phyloP scores from a whole-genome alignment of 129 eudicot species.

The Apium graveolens region DNA sequence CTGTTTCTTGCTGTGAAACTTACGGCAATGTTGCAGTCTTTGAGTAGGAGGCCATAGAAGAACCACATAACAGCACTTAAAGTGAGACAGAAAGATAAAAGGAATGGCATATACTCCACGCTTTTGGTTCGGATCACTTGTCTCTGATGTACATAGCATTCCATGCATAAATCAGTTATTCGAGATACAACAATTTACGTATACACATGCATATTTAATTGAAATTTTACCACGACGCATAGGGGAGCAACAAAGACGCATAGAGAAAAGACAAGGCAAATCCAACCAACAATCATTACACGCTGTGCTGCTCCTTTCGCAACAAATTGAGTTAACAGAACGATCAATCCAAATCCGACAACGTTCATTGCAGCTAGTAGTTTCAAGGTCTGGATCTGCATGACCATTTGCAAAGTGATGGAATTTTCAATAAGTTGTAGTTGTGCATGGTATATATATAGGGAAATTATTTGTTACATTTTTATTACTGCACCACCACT shows the following conservation, averaged over 20 bases:
- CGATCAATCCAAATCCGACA: constrained; percentile 46
- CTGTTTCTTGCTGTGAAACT: background rate
- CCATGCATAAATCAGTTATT: background rate
- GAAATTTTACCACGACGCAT: constrained; percentile 48
- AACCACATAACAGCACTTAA: constrained; percentile 78
- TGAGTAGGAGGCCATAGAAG: constrained; percentile 59
- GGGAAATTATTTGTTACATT: no score
- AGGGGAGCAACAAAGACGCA: constrained; percentile 65
- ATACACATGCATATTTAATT: background rate
- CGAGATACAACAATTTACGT: background rate
- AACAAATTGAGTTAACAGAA: constrained; percentile 34
- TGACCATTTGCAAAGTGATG: background rate
- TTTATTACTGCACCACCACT: background rate
- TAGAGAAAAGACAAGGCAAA: constrained; percentile 61
- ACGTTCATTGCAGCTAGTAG: constrained; percentile 33
- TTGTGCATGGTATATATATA: no score
- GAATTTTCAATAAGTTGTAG: background rate
- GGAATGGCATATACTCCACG: constrained; percentile 76
- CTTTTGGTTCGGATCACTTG: constrained; percentile 80
- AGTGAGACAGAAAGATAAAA: constrained; percentile 59
- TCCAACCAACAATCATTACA: constrained; percentile 55
- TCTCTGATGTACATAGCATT: constrained; percentile 41
- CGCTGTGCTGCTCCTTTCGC: constrained; percentile 28
- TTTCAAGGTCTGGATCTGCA: constrained; percentile 50
- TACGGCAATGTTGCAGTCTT: constrained; percentile 71